Conservation (phyloP, 1,139 yeast species). For the Geotrichum klebahnii region DNA sequence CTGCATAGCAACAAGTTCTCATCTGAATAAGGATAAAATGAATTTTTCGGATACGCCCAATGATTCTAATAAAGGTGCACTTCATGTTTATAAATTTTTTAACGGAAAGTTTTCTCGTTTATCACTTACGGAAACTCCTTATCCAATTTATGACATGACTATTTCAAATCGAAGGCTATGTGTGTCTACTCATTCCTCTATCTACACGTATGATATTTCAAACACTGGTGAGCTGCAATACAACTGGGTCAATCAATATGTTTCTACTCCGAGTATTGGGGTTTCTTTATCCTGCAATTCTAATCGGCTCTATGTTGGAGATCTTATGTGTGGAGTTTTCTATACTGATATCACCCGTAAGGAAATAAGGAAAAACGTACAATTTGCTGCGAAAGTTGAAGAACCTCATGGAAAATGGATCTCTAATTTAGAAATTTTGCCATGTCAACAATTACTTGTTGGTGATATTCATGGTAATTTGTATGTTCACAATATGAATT, state of each 20-base stretch:
- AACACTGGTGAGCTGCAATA: not conserved
- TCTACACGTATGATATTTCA: not conserved
- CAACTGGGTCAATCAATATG: not conserved
- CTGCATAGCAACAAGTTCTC: too few species aligned
- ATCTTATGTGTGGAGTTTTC: not conserved
- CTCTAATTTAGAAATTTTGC: not conserved
- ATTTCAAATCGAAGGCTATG: not conserved
- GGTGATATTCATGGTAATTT: slow-evolving; percentile 1
- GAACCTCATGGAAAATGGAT: not conserved
- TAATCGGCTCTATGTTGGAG: not conserved
- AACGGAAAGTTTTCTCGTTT: too few species aligned
- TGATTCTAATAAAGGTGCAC: too few species aligned
- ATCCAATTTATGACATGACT: not conserved
- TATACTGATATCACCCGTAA: not conserved
- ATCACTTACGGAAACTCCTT: not conserved
- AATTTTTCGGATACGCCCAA: not conserved
- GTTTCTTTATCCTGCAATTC: not conserved
- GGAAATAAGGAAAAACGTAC: not conserved
- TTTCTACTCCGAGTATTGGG: not conserved
- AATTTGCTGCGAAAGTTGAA: not conserved
- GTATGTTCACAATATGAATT: not conserved
- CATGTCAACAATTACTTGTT: not conserved
- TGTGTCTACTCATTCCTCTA: not conserved
- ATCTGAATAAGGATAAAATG: not conserved
- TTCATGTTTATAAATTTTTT: too few species aligned